Base-by-base conservation (phyloP, 1,139 yeast genomes). In the Oligophagozyma castellii region DNA sequence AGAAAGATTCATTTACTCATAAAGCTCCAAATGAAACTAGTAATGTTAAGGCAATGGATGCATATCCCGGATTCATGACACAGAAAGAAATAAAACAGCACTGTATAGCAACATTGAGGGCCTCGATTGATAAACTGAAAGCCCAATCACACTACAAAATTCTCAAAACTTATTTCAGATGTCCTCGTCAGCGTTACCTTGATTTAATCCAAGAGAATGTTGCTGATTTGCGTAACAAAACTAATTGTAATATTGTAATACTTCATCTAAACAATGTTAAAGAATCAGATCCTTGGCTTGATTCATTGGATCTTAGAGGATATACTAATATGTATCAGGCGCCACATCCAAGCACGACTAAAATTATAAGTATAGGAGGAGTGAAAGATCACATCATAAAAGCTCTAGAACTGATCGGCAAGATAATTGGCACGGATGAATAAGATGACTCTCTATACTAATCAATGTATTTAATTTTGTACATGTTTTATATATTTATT, bases 161-260 rank as follows among this genome's bases (percentile, higher is more conserved):
- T 13, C 39, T 51, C 20, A 52, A 50, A 21, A 37, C 42, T 5
- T 53, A 51, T 29, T 39, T 53, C 10, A 48, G 42, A 32, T 42
- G 48, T 19, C 58, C 58, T 5, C 42, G 45, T 14, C 46, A 42
- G 23, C 32, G 38, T n/a, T 50, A 46, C 26, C 28, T 43, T 8
- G 53, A 49, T 24, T 26, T 38, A 14, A 25, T 46, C 4, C 44
- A 40, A 27, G 48, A 48, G 31, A 43, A 38, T 29, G 29, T 52
- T 10, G 39, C 48, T 27, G 46, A 42, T 5, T 28, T 52, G 16
- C 37, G 54, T 27, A 27, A 42, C 3, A 37, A 43, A 24, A 46
- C 56, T 3, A 49, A 45, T 28, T 52, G 56, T 34, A 53, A 53
- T 30, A 42, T 52, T 5, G 51, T 51, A 7, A 41, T 51, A n/a